Base-by-base conservation (phyloP, 768 basidiomycete species). In the Suillus bovinus region DNA sequence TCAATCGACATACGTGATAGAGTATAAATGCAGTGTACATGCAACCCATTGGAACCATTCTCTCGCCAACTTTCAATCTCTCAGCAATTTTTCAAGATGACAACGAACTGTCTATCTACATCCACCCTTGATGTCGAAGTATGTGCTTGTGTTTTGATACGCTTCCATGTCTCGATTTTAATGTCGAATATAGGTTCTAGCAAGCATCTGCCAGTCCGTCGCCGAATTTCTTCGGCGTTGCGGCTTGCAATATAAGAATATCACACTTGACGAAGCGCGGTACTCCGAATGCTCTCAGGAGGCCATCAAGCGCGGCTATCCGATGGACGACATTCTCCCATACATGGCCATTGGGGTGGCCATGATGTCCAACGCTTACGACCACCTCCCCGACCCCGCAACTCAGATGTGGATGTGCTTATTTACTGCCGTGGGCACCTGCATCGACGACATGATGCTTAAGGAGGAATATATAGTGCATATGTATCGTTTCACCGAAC, bases 361-460 rank as follows among this genome's bases (percentile, higher is more conserved):
- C 5, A 3, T 52, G 8, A 33, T n/a, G 31, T 33, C 31, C 11
- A 52, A 52, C 20, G 66, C 67, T 8, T 76, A 71, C 55, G 64
- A 57, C 1, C 75, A 77, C 57, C 61, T 76, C 3, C 53, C 57
- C 10, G 58, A 72, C 65, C 50, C 63, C 10, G 64, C 71, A 10
- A 70, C 71, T 1, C 69, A 69, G 55, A 70, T 78, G 7, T 70
- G 74, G 62, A 73, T 78, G n/a, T 71, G 77, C 3, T 62, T 79
- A 4, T 79, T 73, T 64, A 81, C 80, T 1, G 72, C 79, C 0
- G 77, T 72, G 50, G 58, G 70, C n/a, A 73, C 75, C 55, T 76
- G 67, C 46, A 61, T 77, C 33, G 81, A 83, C 63, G 79, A 82
- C 62, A 58, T 63, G 2, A 67, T 72, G 20, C 63, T 67, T 2